These are phyloP conservation scores for Akanthomyces uredinophilus DNA, from an alignment of 2,329 filamentous ascomycete species.

Conservation along the genomic window DNA sequence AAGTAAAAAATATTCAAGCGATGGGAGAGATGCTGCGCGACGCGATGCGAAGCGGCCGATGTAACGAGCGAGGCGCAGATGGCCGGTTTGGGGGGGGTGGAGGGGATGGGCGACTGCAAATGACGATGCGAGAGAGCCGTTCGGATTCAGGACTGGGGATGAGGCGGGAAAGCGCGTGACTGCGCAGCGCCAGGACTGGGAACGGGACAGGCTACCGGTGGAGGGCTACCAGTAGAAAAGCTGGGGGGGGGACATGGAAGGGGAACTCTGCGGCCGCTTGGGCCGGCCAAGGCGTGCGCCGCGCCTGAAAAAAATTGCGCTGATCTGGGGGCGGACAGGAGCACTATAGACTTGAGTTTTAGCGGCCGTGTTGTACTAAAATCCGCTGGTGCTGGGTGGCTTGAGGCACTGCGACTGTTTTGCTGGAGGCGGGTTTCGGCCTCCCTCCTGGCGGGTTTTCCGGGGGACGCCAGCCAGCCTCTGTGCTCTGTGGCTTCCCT, in stretches of 20 bases:
- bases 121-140: conserved; percentile 25
- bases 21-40: neutral
- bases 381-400: neutral
- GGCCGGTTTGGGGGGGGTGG: neutral
- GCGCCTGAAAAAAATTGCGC: no score
- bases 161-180: conserved; percentile 35
- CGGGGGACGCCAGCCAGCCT: neutral
- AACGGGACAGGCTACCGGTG: neutral
- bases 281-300: neutral
- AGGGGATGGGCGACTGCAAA: neutral
- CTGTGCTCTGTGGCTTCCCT: conserved; percentile 9
- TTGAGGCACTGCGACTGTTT: neutral
- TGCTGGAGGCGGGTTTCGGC: no score
- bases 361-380: neutral
- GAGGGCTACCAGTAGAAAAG: neutral
- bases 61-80: conserved; percentile 12
- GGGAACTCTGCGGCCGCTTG: neutral
- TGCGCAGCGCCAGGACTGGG: conserved; percentile 16
- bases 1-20: neutral
- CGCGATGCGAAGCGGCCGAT: conserved; percentile 11
- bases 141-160: conserved; percentile 23
- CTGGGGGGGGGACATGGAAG: neutral
- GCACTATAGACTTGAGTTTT: neutral
- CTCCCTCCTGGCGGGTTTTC: no score
- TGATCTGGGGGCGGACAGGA: neutral